These are phyloP conservation scores for Ophiostoma fasciatum DNA, from an alignment of 2,329 filamentous ascomycete species.

Conservation along the genomic window DNA sequence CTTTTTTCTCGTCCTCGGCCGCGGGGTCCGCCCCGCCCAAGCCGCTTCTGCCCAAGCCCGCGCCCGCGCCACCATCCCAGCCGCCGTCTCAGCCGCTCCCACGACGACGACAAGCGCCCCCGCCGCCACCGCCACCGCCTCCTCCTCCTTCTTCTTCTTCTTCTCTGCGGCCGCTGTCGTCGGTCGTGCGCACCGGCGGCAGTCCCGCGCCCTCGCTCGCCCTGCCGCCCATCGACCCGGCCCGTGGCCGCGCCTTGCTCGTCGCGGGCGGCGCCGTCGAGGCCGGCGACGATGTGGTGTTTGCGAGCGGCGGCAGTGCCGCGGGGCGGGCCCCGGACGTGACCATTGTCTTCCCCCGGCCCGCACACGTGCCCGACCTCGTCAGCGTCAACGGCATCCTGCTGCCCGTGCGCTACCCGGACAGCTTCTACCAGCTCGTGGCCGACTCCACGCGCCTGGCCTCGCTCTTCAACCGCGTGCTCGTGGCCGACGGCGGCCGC, in stretches of 20 bases:
- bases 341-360: constrained; percentile 15
- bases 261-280: constrained; percentile 5
- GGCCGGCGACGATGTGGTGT: too few relatives aligned
- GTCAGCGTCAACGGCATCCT: constrained; percentile 51
- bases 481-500: constrained; percentile 29
- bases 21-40: too few relatives aligned
- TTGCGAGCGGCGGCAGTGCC: too few relatives aligned
- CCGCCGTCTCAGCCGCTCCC: too few relatives aligned
- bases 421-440: constrained; percentile 45
- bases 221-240: constrained; percentile 7
- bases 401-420: constrained; percentile 47
- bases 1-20: too few relatives aligned
- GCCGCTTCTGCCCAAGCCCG: too few relatives aligned
- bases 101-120: too few relatives aligned
- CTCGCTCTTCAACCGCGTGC: constrained; percentile 40
- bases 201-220: constrained; percentile 2
- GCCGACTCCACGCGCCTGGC: constrained; percentile 32
- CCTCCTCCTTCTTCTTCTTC: not conserved
- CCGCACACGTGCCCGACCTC: constrained; percentile 39
- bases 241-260: constrained; percentile 10
- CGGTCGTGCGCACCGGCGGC: constrained; percentile 2
- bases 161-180: not conserved
- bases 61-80: too few relatives aligned
- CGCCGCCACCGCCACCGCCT: constrained; percentile 10
- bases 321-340: too few relatives aligned